Base-by-base conservation (phyloP, 805 yeast species). In the Pichia membranifaciens region DNA sequence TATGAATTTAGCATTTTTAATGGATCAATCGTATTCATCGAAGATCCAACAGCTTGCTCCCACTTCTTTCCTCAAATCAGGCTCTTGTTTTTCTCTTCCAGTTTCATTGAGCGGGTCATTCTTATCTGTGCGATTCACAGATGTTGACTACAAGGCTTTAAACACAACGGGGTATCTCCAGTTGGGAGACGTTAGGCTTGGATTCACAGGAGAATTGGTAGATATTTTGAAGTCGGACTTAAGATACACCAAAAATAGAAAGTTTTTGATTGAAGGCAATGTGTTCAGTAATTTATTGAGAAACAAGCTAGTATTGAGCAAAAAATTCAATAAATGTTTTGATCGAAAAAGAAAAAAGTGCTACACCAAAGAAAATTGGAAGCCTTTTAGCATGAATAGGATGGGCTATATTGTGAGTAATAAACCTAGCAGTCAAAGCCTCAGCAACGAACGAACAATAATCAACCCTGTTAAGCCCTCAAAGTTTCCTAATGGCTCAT, bases 181-280 rank as follows among this genome's bases (percentile, higher is more conserved):
- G 38, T 51, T 58, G 1, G 59, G 58, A 4, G 43, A 49, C 23
- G 48, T 48, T 7, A 32, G 51, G 4, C 17, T 64, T 4, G 50
- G 51, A 9, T 65, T 65, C 47, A 48, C 49, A 3, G 70, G 68
- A 3, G 50, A 57, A 29, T 51, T 64, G 13, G 53, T 66, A 12
- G 66, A 66, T 48, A 64, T 66, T 44, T 40, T 52, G 8, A 51
- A 54, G 18, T 52, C 49, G 16, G 70, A 65, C 51, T 53, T 66
- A 38, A 57, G 67, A 40, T 49, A 50, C 29, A 28, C 46, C 7
- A 52, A 58, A n/a, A 52, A 53, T 10, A 51, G 45, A 32, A 57
- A 55, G 31, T 41, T 52, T 20, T 52, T 55, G 18, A 58, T 64
- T 35, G 68, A 64, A 49, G 61, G 59, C 1, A 62, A 64, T 23